phyloP scores from a whole-genome alignment of 2,329 filamentous ascomycete genomes.

The Trichophyton simii region DNA sequence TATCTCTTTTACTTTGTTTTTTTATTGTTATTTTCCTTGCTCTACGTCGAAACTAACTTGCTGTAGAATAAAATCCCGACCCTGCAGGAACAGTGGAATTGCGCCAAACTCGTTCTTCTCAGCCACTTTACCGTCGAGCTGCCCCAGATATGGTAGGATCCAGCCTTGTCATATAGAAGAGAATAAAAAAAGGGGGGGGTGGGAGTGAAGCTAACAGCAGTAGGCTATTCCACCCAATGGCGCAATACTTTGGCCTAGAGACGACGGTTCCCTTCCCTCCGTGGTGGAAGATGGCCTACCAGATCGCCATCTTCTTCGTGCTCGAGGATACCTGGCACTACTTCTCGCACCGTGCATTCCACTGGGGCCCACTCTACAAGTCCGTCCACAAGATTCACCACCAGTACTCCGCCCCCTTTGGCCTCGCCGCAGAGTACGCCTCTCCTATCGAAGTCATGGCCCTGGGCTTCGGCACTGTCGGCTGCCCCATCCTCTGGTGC shows the following conservation, averaged over 20 bases:
- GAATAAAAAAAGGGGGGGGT: background rate
- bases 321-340: conserved; percentile 98
- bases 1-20: conserved; percentile 11
- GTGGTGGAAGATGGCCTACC: conserved; percentile 71
- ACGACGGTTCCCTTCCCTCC: conserved; percentile 84
- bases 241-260: conserved; percentile 78
- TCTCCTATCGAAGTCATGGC: conserved; percentile 96
- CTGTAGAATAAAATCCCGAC: conserved; percentile 70
- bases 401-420: conserved; percentile 95
- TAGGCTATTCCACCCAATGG: conserved; percentile 87
- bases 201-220: background rate
- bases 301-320: conserved; percentile 89
- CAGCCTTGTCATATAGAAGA: background rate
- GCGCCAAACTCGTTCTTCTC: conserved; percentile 80
- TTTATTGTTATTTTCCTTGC: too few relatives aligned
- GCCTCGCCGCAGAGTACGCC: conserved; percentile 90
- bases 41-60: conserved; percentile 11
- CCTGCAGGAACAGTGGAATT: conserved; percentile 86
- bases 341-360: conserved; percentile 83
- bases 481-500: conserved; percentile 71
- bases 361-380: conserved; percentile 93
- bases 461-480: conserved; percentile 75
- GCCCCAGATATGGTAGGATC: conserved; percentile 72
- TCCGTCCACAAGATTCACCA: conserved; percentile 98
- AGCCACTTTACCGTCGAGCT: conserved; percentile 97